Conservation (phyloP, 257 asterid genomes). For the Verbena officinalis region DNA sequence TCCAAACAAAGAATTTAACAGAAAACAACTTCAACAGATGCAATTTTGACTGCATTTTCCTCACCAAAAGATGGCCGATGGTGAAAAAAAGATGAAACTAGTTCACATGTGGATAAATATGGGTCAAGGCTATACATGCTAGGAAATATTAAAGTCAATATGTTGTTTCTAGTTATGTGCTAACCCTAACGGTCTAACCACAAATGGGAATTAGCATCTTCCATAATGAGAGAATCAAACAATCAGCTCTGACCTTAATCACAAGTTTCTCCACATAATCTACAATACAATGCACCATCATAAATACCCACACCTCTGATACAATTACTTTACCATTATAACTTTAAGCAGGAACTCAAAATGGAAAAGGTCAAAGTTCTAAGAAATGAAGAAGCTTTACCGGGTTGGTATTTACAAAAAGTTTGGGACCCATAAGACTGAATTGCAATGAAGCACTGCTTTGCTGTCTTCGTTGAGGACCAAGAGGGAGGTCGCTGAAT, state of each 20-base stretch:
- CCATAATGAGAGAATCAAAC: not conserved
- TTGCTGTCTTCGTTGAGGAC: constrained; percentile 88
- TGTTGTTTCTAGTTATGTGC: constrained; percentile 13
- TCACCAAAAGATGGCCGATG: no score
- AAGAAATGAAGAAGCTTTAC: constrained; percentile 45
- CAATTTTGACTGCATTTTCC: no score
- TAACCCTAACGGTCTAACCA: not conserved
- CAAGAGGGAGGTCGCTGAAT: constrained; percentile 92
- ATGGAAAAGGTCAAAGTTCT: not conserved
- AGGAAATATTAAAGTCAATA: constrained; percentile 10
- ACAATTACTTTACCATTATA: constrained; percentile 12
- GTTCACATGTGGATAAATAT: not conserved
- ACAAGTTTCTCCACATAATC: constrained; percentile 16
- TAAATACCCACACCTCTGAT: constrained; percentile 16
- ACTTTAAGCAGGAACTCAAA: constrained; percentile 21
- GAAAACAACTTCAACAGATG: not conserved
- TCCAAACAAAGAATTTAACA: not conserved
- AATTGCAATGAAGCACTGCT: constrained; percentile 80
- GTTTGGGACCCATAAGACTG: constrained; percentile 95
- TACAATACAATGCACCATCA: not conserved
- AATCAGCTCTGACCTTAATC: constrained; percentile 12
- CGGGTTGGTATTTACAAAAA: constrained; percentile 68
- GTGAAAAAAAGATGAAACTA: not conserved
- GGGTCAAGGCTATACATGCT: constrained; percentile 3
- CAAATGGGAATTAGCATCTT: constrained; percentile 7